These are phyloP conservation scores for Jatropha podagrica DNA, from an alignment of 441 rosid species.

Conservation along the genomic window DNA sequence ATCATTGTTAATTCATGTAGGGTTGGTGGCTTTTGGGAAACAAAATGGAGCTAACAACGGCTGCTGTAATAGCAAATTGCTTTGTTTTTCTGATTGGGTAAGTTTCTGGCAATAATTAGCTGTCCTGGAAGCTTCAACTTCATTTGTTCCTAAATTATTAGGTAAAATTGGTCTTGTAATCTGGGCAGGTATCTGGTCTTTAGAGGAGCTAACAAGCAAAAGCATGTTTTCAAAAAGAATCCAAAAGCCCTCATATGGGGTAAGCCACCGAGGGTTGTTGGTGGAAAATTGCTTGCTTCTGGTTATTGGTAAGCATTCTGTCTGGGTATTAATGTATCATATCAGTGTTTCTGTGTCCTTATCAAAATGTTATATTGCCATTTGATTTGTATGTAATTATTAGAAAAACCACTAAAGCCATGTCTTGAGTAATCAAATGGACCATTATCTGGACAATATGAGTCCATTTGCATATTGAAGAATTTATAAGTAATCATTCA, in stretches of 20 bases:
- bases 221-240: conserved; percentile 82
- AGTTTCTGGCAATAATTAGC: conserved; percentile 23
- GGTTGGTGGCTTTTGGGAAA: conserved; percentile 95
- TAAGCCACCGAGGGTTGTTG: conserved; percentile 68
- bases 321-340: neutral
- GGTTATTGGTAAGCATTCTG: conserved; percentile 69
- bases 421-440: neutral
- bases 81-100: conserved; percentile 74
- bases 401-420: neutral
- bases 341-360: neutral
- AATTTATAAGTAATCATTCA: neutral
- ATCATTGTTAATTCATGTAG: conserved; percentile 32
- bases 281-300: conserved; percentile 91
- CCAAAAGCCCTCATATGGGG: conserved; percentile 87
- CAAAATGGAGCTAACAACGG: conserved; percentile 61
- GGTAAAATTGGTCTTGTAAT: conserved; percentile 18
- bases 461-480: neutral
- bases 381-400: neutral
- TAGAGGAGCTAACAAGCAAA: conserved; percentile 88
- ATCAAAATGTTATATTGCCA: neutral
- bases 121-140: conserved; percentile 7
- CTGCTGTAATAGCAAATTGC: conserved; percentile 57
- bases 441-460: conserved; percentile 1
- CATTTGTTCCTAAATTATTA: neutral
- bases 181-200: conserved; percentile 70